Conservation (phyloP, 2,329 filamentous ascomycete species). For the Neopestalotiopsis rosae region DNA sequence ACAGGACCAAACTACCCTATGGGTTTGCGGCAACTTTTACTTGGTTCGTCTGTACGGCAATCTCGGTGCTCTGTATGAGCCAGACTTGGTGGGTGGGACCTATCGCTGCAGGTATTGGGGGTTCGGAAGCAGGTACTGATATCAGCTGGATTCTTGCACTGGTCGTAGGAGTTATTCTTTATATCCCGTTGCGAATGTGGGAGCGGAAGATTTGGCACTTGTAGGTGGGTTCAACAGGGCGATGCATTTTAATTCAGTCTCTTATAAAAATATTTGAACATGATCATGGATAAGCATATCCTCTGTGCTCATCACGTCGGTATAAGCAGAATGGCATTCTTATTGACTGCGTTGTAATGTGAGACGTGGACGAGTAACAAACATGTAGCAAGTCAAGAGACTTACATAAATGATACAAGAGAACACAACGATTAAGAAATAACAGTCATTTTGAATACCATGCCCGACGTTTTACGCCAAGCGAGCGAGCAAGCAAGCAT, state of each 20-base stretch:
- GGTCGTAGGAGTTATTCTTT: neutral
- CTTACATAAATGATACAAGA: too few relatives aligned
- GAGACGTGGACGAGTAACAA: neutral
- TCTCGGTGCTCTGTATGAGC: conserved; percentile 2
- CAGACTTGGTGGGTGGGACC: conserved; percentile 9
- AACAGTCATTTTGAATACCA: too few relatives aligned
- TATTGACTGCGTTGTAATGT: too few relatives aligned
- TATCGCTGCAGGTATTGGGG: neutral
- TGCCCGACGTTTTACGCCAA: too few relatives aligned
- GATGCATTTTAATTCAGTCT: too few relatives aligned
- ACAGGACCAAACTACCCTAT: neutral
- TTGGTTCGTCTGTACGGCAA: neutral
- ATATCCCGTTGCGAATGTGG: neutral
- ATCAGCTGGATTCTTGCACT: conserved; percentile 4
- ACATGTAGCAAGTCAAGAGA: neutral
- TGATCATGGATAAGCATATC: too few relatives aligned
- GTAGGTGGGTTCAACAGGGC: too few relatives aligned
- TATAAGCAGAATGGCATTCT: too few relatives aligned
- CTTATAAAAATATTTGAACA: too few relatives aligned
- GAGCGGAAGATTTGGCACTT: neutral
- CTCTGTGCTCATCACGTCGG: too few relatives aligned
- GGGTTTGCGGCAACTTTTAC: neutral
- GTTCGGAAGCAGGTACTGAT: neutral
- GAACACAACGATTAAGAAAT: neutral
- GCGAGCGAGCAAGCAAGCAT: too few relatives aligned